Percentiles rank a stretch among this genome's conserved stretches.
phyloP scores from a whole-genome alignment of 805 yeast genomes.

The Kockiozyma suomiensis region DNA sequence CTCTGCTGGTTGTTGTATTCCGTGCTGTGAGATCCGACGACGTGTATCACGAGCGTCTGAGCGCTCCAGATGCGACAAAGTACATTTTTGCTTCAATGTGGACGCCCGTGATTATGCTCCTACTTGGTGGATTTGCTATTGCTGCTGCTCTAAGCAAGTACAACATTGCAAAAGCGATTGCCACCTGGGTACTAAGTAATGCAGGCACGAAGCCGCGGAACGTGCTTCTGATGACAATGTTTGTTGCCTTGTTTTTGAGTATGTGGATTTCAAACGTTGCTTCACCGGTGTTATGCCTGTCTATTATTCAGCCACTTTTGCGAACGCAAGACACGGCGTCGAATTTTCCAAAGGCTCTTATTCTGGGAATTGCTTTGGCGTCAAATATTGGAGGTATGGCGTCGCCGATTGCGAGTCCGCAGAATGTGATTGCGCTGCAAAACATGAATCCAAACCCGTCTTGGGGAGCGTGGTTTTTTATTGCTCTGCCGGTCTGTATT shows the following conservation, averaged over 20 bases:
- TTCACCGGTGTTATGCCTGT: slow-evolving; percentile 90
- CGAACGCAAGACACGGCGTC: slow-evolving; percentile 80
- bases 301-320: slow-evolving; percentile 86
- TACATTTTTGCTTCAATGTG: slow-evolving; percentile 87
- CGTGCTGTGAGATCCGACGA: slow-evolving; percentile 64
- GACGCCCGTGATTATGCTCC: slow-evolving; percentile 87
- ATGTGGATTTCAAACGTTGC: slow-evolving; percentile 99
- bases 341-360: slow-evolving; percentile 77
- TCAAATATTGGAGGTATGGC: slow-evolving; percentile 96
- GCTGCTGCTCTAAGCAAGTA: slow-evolving; percentile 94
- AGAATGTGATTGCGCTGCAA: slow-evolving; percentile 86
- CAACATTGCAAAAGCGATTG: slow-evolving; percentile 81
- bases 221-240: slow-evolving; percentile 78
- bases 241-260: slow-evolving; percentile 79
- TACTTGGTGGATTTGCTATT: slow-evolving; percentile 90
- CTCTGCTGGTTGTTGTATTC: slow-evolving; percentile 73
- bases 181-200: slow-evolving; percentile 75
- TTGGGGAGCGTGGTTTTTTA: slow-evolving; percentile 94
- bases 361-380: slow-evolving; percentile 89
- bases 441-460: slow-evolving; percentile 80
- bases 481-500: slow-evolving; percentile 78
- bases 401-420: slow-evolving; percentile 96
- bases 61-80: slow-evolving; percentile 70
- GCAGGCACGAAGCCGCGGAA: slow-evolving; percentile 86
- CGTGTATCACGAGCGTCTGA: slow-evolving; percentile 53